Conservation (phyloP, 2,329 filamentous ascomycete genomes). For the Curvularia sp. region DNA sequence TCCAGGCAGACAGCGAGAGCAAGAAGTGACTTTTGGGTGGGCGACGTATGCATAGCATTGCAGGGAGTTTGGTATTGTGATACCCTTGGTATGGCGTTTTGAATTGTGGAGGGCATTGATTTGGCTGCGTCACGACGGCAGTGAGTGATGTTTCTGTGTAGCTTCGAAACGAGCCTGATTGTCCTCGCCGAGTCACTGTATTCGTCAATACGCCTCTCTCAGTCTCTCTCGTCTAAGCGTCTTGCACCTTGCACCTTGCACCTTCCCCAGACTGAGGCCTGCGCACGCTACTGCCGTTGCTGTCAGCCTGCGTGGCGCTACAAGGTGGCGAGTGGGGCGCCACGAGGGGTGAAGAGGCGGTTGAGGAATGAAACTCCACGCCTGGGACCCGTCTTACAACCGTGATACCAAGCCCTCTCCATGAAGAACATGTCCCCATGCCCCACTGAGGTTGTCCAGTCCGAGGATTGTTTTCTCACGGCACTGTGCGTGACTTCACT, state of each 20-base stretch:
- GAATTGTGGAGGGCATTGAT: neutral
- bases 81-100: slow-evolving; percentile 6
- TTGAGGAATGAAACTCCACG: slow-evolving; percentile 28
- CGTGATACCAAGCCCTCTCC: slow-evolving; percentile 26
- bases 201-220: neutral
- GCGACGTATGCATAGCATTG: neutral
- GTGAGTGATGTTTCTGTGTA: neutral
- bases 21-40: slow-evolving; percentile 14
- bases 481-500: slow-evolving; percentile 9
- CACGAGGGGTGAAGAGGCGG: slow-evolving; percentile 14
- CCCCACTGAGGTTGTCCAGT: slow-evolving; percentile 27
- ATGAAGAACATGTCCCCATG: neutral
- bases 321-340: slow-evolving; percentile 15
- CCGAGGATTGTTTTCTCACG: slow-evolving; percentile 30
- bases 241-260: neutral
- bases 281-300: neutral
- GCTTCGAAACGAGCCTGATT: too few relatives aligned
- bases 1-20: slow-evolving; percentile 66
- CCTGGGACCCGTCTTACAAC: slow-evolving; percentile 22
- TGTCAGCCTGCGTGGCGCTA: slow-evolving; percentile 13
- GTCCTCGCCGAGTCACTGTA: neutral
- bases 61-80: slow-evolving; percentile 1
- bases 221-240: neutral
- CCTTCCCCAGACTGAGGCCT: neutral
- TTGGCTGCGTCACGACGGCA: neutral